phyloP scores from a whole-genome alignment of 768 basidiomycete genomes.

The Albatrellus ellisii region DNA sequence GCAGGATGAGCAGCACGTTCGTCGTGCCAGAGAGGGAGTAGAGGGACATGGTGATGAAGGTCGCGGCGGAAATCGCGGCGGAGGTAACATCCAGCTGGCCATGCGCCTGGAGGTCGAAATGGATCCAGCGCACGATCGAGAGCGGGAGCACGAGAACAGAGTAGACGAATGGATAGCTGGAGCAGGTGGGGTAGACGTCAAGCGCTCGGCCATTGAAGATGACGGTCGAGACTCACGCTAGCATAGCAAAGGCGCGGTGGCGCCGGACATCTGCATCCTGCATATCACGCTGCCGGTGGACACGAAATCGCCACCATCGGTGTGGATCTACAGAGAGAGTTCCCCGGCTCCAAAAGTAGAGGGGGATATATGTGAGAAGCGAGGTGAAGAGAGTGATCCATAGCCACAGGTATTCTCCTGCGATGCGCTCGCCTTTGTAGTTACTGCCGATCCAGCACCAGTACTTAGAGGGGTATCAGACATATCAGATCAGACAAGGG shows the following conservation, averaged over 20 bases:
- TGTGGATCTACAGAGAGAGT: slow-evolving; percentile 20
- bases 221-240: slow-evolving; percentile 18
- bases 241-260: slow-evolving; percentile 6
- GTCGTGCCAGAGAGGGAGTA: slow-evolving; percentile 26
- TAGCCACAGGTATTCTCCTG: slow-evolving; percentile 32
- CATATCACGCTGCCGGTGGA: slow-evolving; percentile 5
- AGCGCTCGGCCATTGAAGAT: background rate
- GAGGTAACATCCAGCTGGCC: no score
- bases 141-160: slow-evolving; percentile 26
- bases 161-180: slow-evolving; percentile 28
- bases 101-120: slow-evolving; percentile 16
- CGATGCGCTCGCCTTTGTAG: slow-evolving; percentile 21
- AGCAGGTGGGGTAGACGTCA: background rate
- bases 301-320: slow-evolving; percentile 23
- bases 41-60: slow-evolving; percentile 20
- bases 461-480: slow-evolving; percentile 11
- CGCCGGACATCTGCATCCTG: slow-evolving; percentile 1
- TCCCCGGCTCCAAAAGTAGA: slow-evolving; percentile 25
- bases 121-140: slow-evolving; percentile 27
- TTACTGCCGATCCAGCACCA: slow-evolving; percentile 32
- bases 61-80: slow-evolving; percentile 19
- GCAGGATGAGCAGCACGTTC: slow-evolving; percentile 27
- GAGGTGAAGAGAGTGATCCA: slow-evolving; percentile 28
- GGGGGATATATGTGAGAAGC: slow-evolving; percentile 21
- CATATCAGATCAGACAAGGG: background rate